Evolutionary conservation across 2,329 filamentous ascomycete genomes (phyloP).

Genomic region (Phaeosphaeriaceae sp.): DNA sequence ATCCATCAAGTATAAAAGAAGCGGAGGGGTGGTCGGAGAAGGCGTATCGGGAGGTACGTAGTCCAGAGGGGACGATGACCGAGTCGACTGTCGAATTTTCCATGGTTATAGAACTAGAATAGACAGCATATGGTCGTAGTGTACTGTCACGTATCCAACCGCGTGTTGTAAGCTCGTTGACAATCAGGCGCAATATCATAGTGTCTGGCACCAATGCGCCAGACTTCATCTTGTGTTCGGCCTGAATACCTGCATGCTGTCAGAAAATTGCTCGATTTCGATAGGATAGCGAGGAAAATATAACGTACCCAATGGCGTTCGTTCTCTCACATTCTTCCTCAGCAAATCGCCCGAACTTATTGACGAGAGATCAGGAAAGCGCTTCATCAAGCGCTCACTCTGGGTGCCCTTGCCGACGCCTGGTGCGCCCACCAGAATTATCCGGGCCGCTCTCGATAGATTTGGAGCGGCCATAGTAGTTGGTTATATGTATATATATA

Average conservation of each 20-base stretch:
- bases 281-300: not conserved
- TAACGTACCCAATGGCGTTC: slow-evolving; percentile 77
- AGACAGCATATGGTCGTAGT: slow-evolving; percentile 55
- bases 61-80: slow-evolving; percentile 49
- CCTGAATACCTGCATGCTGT: slow-evolving; percentile 74
- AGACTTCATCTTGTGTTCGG: slow-evolving; percentile 84
- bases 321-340: slow-evolving; percentile 87
- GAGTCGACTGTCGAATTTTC: slow-evolving; percentile 48
- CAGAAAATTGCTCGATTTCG: slow-evolving; percentile 13
- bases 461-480: slow-evolving; percentile 27
- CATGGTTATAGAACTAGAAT: slow-evolving; percentile 46
- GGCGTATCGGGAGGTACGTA: slow-evolving; percentile 49
- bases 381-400: slow-evolving; percentile 82
- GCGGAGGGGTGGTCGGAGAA: slow-evolving; percentile 73
- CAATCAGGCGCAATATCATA: slow-evolving; percentile 90
- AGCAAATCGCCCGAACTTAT: slow-evolving; percentile 95
- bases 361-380: slow-evolving; percentile 86
- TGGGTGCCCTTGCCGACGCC: slow-evolving; percentile 97
- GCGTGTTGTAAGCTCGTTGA: slow-evolving; percentile 81
- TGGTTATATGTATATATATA: too few species aligned
- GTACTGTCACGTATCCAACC: slow-evolving; percentile 74
- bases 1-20: slow-evolving; percentile 95
- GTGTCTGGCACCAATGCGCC: slow-evolving; percentile 91
- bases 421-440: slow-evolving; percentile 95
- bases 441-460: slow-evolving; percentile 74